phyloP scores from a whole-genome alignment of 2,329 filamentous ascomycete species.

The Nectriaceae sp. region DNA sequence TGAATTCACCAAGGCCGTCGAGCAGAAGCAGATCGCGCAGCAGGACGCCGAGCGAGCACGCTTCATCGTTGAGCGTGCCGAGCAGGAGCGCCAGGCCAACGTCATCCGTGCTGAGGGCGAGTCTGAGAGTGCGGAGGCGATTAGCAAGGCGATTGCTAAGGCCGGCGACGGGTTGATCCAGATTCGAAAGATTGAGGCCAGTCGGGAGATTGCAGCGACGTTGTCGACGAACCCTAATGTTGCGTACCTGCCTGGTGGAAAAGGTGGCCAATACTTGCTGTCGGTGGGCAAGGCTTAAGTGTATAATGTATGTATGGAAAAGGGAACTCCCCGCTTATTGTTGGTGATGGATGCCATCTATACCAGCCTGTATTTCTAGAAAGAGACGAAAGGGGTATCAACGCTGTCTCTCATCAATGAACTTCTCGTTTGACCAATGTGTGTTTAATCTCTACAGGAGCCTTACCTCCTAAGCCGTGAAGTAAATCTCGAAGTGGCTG shows the following conservation, averaged over 20 bases:
- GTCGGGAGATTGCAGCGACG: slow-evolving; percentile 91
- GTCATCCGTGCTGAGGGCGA: slow-evolving; percentile 98
- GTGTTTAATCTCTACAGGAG: too few relatives aligned
- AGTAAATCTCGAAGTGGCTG: too few relatives aligned
- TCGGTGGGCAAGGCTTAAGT: slow-evolving; percentile 49
- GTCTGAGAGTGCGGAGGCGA: slow-evolving; percentile 94
- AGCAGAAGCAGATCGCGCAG: slow-evolving; percentile 99
- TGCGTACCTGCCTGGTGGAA: slow-evolving; percentile 83
- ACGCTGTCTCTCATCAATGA: slow-evolving; percentile 27
- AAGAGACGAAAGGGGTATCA: slow-evolving; percentile 25
- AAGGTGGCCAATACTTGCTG: slow-evolving; percentile 58
- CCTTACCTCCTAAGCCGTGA: too few relatives aligned
- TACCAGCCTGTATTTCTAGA: slow-evolving; percentile 40
- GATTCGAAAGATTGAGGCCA: slow-evolving; percentile 97
- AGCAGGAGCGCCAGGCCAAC: slow-evolving; percentile 98
- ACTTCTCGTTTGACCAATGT: too few relatives aligned
- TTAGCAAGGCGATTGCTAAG: slow-evolving; percentile 91
- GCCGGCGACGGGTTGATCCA: slow-evolving; percentile 89
- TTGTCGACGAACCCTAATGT: slow-evolving; percentile 91
- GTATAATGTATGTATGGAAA: slow-evolving; percentile 19
- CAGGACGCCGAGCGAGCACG: slow-evolving; percentile 96
- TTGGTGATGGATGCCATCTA: slow-evolving; percentile 29
- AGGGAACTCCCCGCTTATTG: slow-evolving; percentile 38
- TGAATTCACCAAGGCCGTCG: slow-evolving; percentile 97
- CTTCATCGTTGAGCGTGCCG: slow-evolving; percentile 97